These are phyloP conservation scores for Penicillium silybi DNA, from an alignment of 495 filamentous ascomycete genomes.

Conservation along the genomic window DNA sequence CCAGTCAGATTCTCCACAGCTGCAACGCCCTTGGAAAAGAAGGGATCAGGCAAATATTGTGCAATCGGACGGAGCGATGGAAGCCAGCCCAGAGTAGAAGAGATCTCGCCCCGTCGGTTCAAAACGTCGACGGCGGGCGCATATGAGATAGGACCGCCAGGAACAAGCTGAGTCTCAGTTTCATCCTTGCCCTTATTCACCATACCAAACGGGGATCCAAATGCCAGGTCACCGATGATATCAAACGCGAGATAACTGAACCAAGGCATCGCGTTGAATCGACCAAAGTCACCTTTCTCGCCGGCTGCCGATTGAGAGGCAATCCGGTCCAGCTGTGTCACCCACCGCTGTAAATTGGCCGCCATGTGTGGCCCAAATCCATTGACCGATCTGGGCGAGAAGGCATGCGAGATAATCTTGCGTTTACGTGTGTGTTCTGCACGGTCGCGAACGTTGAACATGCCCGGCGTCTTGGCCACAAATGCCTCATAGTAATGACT, in stretches of 20 bases:
- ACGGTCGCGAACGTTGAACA: conserved; percentile 78
- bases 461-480: conserved; percentile 67
- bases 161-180: conserved; percentile 37
- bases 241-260: conserved; percentile 85
- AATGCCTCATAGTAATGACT: conserved; percentile 79
- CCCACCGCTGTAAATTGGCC: conserved; percentile 63
- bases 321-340: conserved; percentile 61
- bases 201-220: conserved; percentile 41
- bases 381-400: conserved; percentile 64
- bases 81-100: conserved; percentile 32
- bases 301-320: conserved; percentile 11
- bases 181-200: conserved; percentile 40
- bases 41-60: conserved; percentile 36
- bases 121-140: conserved; percentile 36
- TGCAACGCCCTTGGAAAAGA: conserved; percentile 34
- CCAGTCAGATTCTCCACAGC: conserved; percentile 37
- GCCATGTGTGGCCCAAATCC: conserved; percentile 79
- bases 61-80: conserved; percentile 34
- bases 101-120: conserved; percentile 38
- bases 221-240: conserved; percentile 29
- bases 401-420: conserved; percentile 74
- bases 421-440: conserved; percentile 75
- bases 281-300: conserved; percentile 27
- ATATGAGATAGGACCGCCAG: conserved; percentile 22
- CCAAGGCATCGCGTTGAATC: conserved; percentile 72